Percentiles rank a stretch among this genome's conserved stretches.
Evolutionary conservation across 2,329 filamentous ascomycete species (phyloP).

Genomic region (Fusarium coffeatum): DNA sequence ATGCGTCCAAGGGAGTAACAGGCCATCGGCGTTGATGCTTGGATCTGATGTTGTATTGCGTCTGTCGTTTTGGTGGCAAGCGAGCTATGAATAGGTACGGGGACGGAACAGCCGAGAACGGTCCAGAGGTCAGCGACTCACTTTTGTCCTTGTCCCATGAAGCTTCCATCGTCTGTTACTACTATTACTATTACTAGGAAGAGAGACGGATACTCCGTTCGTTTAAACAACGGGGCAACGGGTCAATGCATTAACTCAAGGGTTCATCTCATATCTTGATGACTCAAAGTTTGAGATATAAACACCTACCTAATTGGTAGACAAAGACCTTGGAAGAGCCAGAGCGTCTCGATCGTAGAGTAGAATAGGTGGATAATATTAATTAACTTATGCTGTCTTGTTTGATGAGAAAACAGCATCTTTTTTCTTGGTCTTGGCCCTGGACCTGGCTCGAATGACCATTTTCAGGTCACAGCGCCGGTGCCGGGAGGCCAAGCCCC

Average conservation of each 20-base stretch:
- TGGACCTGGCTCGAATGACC: constrained; percentile 31
- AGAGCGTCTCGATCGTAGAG: constrained; percentile 6
- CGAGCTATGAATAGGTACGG: constrained; percentile 38
- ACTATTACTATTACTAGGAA: neutral
- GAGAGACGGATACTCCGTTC: neutral
- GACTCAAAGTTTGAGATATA: constrained; percentile 13
- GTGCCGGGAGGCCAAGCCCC: constrained; percentile 6
- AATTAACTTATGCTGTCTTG: constrained; percentile 28
- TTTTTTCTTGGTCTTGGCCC: constrained; percentile 6
- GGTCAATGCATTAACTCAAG: constrained; percentile 37
- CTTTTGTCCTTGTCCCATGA: neutral
- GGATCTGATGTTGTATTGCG: constrained; percentile 32
- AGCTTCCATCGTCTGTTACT: neutral
- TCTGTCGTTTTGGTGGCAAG: constrained; percentile 22
- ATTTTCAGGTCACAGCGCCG: constrained; percentile 42
- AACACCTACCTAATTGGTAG: neutral
- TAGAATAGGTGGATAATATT: neutral
- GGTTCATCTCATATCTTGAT: constrained; percentile 13
- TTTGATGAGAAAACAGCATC: constrained; percentile 27
- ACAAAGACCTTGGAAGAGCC: constrained; percentile 26
- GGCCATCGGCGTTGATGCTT: constrained; percentile 5
- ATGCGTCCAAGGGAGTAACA: constrained; percentile 17
- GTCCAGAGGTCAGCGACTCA: constrained; percentile 11
- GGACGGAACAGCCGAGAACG: constrained; percentile 23
- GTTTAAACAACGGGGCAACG: neutral